Conservation (phyloP, 257 asterid species). For the Ilex asprella region DNA sequence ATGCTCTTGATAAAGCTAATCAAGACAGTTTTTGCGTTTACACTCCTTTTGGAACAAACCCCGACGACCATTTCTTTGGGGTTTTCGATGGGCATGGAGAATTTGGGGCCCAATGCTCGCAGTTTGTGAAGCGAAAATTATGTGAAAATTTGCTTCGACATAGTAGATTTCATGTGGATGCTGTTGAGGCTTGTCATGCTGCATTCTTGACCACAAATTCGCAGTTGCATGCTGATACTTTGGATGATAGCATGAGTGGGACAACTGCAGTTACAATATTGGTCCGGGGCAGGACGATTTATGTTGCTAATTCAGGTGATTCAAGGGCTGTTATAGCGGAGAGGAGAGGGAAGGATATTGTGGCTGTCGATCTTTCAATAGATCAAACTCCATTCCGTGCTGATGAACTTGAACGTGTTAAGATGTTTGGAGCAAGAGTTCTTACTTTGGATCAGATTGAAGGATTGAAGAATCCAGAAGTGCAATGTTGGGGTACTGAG, state of each 20-base stretch:
- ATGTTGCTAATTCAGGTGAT: constrained; percentile 86
- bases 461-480: constrained; percentile 76
- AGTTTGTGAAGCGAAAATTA: constrained; percentile 65
- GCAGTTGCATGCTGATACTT: constrained; percentile 59
- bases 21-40: constrained; percentile 95
- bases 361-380: constrained; percentile 77
- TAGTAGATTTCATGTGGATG: constrained; percentile 53
- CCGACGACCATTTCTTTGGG: constrained; percentile 80
- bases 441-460: constrained; percentile 96
- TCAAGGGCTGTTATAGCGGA: constrained; percentile 88
- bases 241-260: constrained; percentile 99
- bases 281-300: constrained; percentile 69
- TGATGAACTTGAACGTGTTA: constrained; percentile 83
- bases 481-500: constrained; percentile 94
- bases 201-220: constrained; percentile 75
- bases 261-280: constrained; percentile 83
- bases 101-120: constrained; percentile 87
- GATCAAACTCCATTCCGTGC: constrained; percentile 91
- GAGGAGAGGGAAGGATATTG: constrained; percentile 59
- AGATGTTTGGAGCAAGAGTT: constrained; percentile 94
- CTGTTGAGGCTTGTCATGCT: constrained; percentile 74
- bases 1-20: constrained; percentile 93
- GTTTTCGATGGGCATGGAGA: constrained; percentile 99
- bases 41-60: constrained; percentile 81
- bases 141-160: constrained; percentile 89